Percentiles rank a stretch among this genome's conserved stretches.
Evolutionary conservation across 2,329 filamentous ascomycete species (phyloP).

Genomic region (Juglanconis juglandina): DNA sequence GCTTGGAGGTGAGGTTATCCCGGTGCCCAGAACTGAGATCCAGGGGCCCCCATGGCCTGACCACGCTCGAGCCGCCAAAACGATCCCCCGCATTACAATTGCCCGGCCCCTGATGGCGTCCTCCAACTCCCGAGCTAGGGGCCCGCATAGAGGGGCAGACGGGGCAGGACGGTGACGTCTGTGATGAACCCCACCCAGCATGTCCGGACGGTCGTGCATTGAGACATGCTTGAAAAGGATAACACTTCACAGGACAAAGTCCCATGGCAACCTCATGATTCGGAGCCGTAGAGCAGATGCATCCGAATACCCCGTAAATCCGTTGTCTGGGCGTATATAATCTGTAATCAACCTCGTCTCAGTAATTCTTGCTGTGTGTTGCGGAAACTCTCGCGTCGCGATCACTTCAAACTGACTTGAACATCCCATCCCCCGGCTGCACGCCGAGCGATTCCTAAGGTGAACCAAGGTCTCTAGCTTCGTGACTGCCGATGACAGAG

Average conservation of each 20-base stretch:
- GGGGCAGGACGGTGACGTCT: neutral
- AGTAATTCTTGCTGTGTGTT: neutral
- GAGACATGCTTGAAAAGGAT: neutral
- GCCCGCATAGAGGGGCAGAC: conserved; percentile 8
- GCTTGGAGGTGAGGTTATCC: too few relatives aligned
- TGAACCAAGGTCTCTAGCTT: too few relatives aligned
- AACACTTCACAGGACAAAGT: neutral
- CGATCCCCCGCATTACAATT: conserved; percentile 15
- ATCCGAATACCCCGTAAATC: neutral
- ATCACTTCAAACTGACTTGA: neutral
- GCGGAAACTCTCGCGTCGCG: neutral
- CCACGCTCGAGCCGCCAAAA: neutral
- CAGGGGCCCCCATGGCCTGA: neutral
- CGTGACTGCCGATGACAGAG: neutral
- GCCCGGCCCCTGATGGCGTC: neutral
- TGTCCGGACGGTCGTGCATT: neutral
- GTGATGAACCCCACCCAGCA: neutral
- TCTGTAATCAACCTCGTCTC: neutral
- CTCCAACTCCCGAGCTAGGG: conserved; percentile 10
- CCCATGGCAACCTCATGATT: neutral
- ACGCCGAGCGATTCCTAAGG: too few relatives aligned
- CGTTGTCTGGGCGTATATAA: neutral
- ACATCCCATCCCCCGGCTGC: too few relatives aligned
- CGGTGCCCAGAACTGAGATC: neutral
- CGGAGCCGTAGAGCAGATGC: neutral